Percentiles rank a stretch among this genome's conserved stretches.
Evolutionary conservation across 169 alveolate genomes (phyloP).

Genomic region (Eimeria zaria): DNA sequence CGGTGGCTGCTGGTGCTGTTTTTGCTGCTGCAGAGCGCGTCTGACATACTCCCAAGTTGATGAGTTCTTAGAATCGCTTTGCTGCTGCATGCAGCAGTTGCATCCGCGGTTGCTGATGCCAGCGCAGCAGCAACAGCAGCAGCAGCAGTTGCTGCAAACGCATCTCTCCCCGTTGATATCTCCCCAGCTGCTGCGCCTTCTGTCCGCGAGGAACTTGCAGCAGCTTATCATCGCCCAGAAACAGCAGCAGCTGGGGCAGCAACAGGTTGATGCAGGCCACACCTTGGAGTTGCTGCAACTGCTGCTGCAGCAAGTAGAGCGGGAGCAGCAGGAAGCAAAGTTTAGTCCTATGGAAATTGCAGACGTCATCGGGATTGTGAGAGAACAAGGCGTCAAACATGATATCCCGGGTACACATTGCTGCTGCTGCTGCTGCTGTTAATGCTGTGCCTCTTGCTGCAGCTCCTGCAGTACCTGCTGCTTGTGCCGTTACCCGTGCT

Average conservation of each 20-base stretch:
- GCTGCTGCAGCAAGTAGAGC: slow-evolving; percentile 43
- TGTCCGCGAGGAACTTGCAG: slow-evolving; percentile 43
- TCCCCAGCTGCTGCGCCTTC: slow-evolving; percentile 61
- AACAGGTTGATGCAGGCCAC: neutral
- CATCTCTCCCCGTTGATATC: slow-evolving; percentile 36
- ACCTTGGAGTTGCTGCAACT: slow-evolving; percentile 9
- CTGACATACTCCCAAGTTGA: slow-evolving; percentile 77
- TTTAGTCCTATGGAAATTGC: slow-evolving; percentile 10
- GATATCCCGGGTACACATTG: slow-evolving; percentile 4
- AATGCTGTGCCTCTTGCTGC: neutral
- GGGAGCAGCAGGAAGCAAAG: slow-evolving; percentile 18
- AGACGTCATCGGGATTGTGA: slow-evolving; percentile 2
- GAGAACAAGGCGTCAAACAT: slow-evolving; percentile 17
- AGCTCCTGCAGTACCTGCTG: slow-evolving; percentile 23
- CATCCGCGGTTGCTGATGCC: slow-evolving; percentile 39
- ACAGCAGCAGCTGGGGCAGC: slow-evolving; percentile 22
- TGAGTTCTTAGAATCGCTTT: slow-evolving; percentile 32
- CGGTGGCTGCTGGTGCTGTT: neutral
- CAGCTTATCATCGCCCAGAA: neutral
- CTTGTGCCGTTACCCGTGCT: slow-evolving; percentile 3
- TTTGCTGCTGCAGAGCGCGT: slow-evolving; percentile 68
- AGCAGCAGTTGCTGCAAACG: neutral
- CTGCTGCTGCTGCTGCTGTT: slow-evolving; percentile 69
- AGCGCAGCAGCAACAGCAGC: slow-evolving; percentile 57
- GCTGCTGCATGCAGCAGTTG: slow-evolving; percentile 53